Evolutionary conservation across 768 basidiomycete species (phyloP).

Genomic region (Tylopilus sp.): DNA sequence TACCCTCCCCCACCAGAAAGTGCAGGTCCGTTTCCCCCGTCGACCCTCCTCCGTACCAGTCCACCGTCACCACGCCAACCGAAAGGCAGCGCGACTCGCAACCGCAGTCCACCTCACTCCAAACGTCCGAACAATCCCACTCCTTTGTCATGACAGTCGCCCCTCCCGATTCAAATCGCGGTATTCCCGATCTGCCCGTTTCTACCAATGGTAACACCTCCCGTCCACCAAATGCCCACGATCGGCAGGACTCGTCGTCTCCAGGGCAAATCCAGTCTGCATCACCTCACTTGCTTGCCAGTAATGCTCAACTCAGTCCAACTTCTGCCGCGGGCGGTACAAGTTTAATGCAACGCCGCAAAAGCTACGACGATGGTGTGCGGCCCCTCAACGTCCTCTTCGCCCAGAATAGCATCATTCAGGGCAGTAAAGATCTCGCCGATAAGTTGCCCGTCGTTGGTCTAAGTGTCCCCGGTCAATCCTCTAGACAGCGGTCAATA

Average conservation of each 20-base stretch:
- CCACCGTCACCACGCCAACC: conserved; percentile 18
- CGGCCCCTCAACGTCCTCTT: conserved; percentile 38
- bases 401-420: conserved; percentile 14
- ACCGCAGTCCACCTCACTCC: conserved; percentile 11
- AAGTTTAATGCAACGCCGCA: conserved; percentile 27
- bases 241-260: conserved; percentile 3
- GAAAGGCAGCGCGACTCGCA: conserved; percentile 12
- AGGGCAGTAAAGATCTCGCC: conserved; percentile 7
- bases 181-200: conserved; percentile 2
- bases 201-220: conserved; percentile 2
- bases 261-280: conserved; percentile 15
- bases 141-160: conserved; percentile 43
- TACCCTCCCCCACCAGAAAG: conserved; percentile 1
- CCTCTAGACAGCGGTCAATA: conserved; percentile 48
- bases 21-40: conserved; percentile 14
- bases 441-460: conserved; percentile 11
- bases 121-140: conserved; percentile 30
- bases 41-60: conserved; percentile 5
- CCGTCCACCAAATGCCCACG: background rate
- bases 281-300: conserved; percentile 7
- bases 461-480: conserved; percentile 28
- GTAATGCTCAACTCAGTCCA: conserved; percentile 21
- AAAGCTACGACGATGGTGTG: conserved; percentile 44
- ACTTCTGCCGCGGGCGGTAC: conserved; percentile 13
- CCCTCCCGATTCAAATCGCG: conserved; percentile 30